Evolutionary conservation across 106 monocot species (phyloP).

Genomic region (Posidonia australis): DNA sequence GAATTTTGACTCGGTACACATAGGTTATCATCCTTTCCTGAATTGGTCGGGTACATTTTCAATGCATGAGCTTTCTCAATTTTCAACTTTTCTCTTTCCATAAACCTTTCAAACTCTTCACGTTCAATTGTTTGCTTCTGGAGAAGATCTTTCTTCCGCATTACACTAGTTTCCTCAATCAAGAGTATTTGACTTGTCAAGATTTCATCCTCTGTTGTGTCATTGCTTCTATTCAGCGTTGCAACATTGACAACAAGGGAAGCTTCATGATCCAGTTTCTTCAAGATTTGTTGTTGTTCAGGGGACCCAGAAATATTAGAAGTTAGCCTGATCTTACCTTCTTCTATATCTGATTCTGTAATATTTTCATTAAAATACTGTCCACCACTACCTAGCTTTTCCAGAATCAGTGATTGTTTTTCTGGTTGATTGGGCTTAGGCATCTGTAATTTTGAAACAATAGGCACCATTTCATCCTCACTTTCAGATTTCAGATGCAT

Average conservation of each 20-base stretch:
- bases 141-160: slow-evolving; percentile 4
- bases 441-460: background rate
- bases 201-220: background rate
- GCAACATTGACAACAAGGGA: too few species aligned
- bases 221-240: background rate
- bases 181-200: background rate
- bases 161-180: background rate
- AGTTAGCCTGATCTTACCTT: slow-evolving; percentile 7
- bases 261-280: background rate
- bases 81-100: slow-evolving; percentile 5
- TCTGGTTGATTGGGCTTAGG: background rate
- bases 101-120: slow-evolving; percentile 4
- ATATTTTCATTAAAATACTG: background rate
- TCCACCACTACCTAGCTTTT: background rate
- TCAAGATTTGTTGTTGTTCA: background rate
- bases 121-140: background rate
- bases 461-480: background rate
- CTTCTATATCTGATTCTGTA: slow-evolving; percentile 7
- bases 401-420: background rate
- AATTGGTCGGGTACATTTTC: background rate
- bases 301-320: background rate
- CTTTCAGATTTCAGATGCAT: background rate
- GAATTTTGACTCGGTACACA: background rate
- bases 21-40: slow-evolving; percentile 1
- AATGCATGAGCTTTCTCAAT: background rate